These are phyloP conservation scores for Entonaema liquescens DNA, from an alignment of 495 filamentous ascomycete genomes.

Conservation along the genomic window DNA sequence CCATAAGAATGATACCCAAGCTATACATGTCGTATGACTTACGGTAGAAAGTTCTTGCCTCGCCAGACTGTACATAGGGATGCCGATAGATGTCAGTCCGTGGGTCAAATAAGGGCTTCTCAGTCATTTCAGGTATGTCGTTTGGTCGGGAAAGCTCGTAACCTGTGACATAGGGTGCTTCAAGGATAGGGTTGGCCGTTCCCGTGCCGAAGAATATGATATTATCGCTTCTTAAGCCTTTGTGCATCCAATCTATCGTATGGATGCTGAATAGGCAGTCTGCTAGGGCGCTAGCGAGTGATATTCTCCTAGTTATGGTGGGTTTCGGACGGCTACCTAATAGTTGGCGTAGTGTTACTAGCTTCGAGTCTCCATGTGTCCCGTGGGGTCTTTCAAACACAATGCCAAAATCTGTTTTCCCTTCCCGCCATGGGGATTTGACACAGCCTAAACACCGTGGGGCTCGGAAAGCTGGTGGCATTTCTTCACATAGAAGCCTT, in stretches of 20 bases:
- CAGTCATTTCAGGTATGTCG: conserved; percentile 59
- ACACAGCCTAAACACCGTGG: conserved; percentile 12
- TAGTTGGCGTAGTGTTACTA: not conserved
- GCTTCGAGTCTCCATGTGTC: too few relatives aligned
- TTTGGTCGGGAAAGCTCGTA: conserved; percentile 66
- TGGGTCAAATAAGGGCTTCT: conserved; percentile 54
- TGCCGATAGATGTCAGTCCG: conserved; percentile 61
- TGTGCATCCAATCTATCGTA: conserved; percentile 66
- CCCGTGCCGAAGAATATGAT: conserved; percentile 57
- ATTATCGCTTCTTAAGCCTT: conserved; percentile 62
- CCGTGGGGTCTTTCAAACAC: conserved; percentile 4
- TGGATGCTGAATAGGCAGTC: conserved; percentile 52
- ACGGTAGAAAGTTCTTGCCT: conserved; percentile 49
- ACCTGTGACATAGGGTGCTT: conserved; percentile 58
- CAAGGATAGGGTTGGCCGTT: not conserved
- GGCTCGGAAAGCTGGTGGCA: not conserved
- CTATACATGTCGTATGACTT: conserved; percentile 63
- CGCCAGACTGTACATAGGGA: conserved; percentile 51
- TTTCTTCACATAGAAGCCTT: not conserved
- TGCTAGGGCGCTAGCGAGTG: too few relatives aligned
- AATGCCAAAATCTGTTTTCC: not conserved
- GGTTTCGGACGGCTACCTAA: not conserved
- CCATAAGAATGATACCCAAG: conserved; percentile 58
- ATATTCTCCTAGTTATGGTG: too few relatives aligned
- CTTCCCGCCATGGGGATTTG: not conserved